Evolutionary conservation across 2,329 filamentous ascomycete species (phyloP).

Genomic region (Aspergillus sp.): DNA sequence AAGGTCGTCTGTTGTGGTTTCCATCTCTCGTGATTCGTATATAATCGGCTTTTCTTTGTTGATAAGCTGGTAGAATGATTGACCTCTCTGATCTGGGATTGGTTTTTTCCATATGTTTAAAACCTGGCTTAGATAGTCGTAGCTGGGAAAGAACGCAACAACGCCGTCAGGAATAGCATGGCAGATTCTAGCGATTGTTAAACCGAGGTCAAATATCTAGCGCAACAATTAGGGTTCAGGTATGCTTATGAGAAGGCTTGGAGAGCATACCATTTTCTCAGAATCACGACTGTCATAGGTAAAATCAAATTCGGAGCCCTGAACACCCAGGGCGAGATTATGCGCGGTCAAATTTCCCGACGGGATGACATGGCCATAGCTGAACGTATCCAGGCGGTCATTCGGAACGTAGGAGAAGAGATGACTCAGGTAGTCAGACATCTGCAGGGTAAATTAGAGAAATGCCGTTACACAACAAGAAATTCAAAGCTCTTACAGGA

Average conservation of each 20-base stretch:
- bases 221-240: slow-evolving; percentile 1
- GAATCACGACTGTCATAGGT: slow-evolving; percentile 76
- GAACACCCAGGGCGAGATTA: slow-evolving; percentile 58
- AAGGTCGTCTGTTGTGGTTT: slow-evolving; percentile 61
- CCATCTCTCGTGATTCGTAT: slow-evolving; percentile 47
- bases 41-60: slow-evolving; percentile 52
- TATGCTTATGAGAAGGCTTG: neutral
- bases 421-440: slow-evolving; percentile 83
- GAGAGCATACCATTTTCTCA: slow-evolving; percentile 55
- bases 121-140: slow-evolving; percentile 81
- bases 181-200: slow-evolving; percentile 70
- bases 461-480: neutral
- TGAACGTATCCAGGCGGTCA: slow-evolving; percentile 72
- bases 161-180: slow-evolving; percentile 80
- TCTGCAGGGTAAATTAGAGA: slow-evolving; percentile 44
- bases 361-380: slow-evolving; percentile 93
- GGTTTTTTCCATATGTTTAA: slow-evolving; percentile 60
- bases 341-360: slow-evolving; percentile 75
- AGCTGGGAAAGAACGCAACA: slow-evolving; percentile 94
- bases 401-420: slow-evolving; percentile 73
- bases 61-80: slow-evolving; percentile 32
- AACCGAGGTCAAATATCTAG: slow-evolving; percentile 69
- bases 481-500: slow-evolving; percentile 52
- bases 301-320: slow-evolving; percentile 71
- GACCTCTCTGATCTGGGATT: slow-evolving; percentile 24